These are phyloP conservation scores for Colletotrichum shisoi DNA, from an alignment of 2,329 filamentous ascomycete genomes.

Conservation along the genomic window DNA sequence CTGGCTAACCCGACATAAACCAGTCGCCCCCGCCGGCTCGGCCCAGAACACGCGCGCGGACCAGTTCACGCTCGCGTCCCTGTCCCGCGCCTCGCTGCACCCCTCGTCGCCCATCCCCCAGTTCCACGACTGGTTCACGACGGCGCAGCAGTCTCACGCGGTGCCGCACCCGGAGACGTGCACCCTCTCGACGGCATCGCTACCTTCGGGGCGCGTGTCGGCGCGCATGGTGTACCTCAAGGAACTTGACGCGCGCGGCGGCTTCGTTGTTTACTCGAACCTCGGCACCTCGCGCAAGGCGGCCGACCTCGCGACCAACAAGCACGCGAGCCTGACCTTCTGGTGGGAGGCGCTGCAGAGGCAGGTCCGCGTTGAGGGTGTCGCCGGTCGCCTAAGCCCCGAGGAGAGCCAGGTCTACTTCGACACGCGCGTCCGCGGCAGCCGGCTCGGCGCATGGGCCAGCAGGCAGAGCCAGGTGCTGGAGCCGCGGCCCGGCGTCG, in stretches of 20 bases:
- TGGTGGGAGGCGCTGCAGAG: slow-evolving; percentile 88
- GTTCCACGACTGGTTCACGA: slow-evolving; percentile 89
- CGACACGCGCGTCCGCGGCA: slow-evolving; percentile 76
- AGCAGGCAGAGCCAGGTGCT: slow-evolving; percentile 86
- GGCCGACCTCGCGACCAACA: slow-evolving; percentile 74
- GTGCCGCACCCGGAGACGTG: slow-evolving; percentile 87
- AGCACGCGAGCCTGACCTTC: slow-evolving; percentile 83
- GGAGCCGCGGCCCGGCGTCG: slow-evolving; percentile 49
- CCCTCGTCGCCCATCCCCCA: slow-evolving; percentile 74
- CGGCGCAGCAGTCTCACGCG: slow-evolving; percentile 61
- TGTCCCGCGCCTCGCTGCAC: slow-evolving; percentile 69
- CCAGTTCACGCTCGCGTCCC: slow-evolving; percentile 73
- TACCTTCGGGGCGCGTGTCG: slow-evolving; percentile 85
- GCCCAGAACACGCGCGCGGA: slow-evolving; percentile 70
- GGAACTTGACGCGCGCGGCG: slow-evolving; percentile 77
- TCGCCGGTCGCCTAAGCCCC: slow-evolving; percentile 68
- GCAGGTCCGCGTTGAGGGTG: slow-evolving; percentile 89
- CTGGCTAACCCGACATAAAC: slow-evolving; percentile 21
- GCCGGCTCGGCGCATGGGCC: slow-evolving; percentile 90
- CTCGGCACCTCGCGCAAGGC: slow-evolving; percentile 79
- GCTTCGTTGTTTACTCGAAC: slow-evolving; percentile 94
- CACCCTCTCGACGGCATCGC: slow-evolving; percentile 81
- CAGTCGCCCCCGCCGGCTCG: slow-evolving; percentile 70
- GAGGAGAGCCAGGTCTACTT: slow-evolving; percentile 78
- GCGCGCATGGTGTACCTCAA: slow-evolving; percentile 93